Conservation (phyloP, 768 basidiomycete genomes). For the Lentinula edodes region DNA sequence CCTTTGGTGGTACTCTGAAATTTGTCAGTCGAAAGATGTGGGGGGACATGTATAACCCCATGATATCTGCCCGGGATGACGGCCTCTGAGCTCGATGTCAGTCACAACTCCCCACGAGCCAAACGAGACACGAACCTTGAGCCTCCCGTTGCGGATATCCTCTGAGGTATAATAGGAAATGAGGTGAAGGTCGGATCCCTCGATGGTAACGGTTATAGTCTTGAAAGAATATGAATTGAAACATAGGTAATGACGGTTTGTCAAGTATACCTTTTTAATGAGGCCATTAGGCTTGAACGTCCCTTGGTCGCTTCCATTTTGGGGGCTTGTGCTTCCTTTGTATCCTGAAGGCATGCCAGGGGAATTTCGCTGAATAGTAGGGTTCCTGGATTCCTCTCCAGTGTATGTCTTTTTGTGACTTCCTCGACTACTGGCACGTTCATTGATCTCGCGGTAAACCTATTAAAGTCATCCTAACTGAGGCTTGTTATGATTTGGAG, state of each 20-base stretch:
- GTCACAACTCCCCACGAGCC: constrained; percentile 5
- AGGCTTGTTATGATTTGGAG: background rate
- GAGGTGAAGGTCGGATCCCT: constrained; percentile 75
- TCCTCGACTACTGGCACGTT: constrained; percentile 54
- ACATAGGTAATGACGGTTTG: background rate
- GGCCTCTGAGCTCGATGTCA: constrained; percentile 40
- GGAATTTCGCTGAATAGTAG: constrained; percentile 33
- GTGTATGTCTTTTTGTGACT: constrained; percentile 46
- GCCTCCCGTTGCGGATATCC: constrained; percentile 64
- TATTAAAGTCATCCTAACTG: constrained; percentile 18
- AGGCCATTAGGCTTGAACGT: constrained; percentile 69
- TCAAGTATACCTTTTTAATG: constrained; percentile 64
- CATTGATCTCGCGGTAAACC: constrained; percentile 81
- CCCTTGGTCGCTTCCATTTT: constrained; percentile 39
- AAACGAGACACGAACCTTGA: constrained; percentile 36
- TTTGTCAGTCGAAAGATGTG: constrained; percentile 76
- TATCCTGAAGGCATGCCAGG: constrained; percentile 31
- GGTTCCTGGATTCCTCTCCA: constrained; percentile 38
- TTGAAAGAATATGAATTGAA: constrained; percentile 20
- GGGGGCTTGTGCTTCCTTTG: constrained; percentile 26
- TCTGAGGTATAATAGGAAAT: constrained; percentile 82
- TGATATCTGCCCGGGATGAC: constrained; percentile 65
- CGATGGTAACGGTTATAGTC: constrained; percentile 83
- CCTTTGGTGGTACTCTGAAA: constrained; percentile 79
- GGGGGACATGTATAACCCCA: constrained; percentile 64